These are phyloP conservation scores for Aureobasidium mangrovei DNA, from an alignment of 2,329 filamentous ascomycete genomes.

Conservation along the genomic window DNA sequence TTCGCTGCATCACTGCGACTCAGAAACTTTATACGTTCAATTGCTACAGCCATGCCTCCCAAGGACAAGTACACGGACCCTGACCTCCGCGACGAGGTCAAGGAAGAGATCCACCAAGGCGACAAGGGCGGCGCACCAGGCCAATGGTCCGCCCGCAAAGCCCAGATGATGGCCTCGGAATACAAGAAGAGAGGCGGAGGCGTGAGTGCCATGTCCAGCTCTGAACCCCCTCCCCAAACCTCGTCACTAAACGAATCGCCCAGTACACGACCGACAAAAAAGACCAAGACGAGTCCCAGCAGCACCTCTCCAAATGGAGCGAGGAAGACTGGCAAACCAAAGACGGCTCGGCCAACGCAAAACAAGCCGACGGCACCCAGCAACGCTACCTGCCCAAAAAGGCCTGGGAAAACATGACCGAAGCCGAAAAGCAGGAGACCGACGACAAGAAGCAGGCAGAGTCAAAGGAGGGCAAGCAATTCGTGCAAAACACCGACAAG, in stretches of 20 bases:
- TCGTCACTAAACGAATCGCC: background rate
- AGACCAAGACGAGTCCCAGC: conserved; percentile 36
- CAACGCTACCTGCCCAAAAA: conserved; percentile 40
- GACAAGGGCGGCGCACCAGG: conserved; percentile 42
- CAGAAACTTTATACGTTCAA: background rate
- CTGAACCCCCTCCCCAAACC: background rate
- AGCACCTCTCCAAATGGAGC: conserved; percentile 37
- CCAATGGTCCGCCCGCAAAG: conserved; percentile 43
- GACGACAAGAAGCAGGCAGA: conserved; percentile 31
- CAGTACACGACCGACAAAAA: conserved; percentile 38
- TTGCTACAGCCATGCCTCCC: conserved; percentile 31
- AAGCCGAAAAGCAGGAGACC: conserved; percentile 37
- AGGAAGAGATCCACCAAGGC: conserved; percentile 37
- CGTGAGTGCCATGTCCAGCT: background rate
- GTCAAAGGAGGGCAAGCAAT: conserved; percentile 35
- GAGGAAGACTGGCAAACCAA: conserved; percentile 45
- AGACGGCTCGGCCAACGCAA: conserved; percentile 37
- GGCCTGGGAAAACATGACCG: conserved; percentile 41
- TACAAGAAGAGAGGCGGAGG: conserved; percentile 37
- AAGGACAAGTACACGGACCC: conserved; percentile 42
- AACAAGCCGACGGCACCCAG: conserved; percentile 35
- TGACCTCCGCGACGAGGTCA: conserved; percentile 37
- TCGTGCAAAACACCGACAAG: conserved; percentile 35
- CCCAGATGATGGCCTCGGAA: conserved; percentile 20
- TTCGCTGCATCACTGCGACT: background rate